These are phyloP conservation scores for Gossypium bickii DNA, from an alignment of 345 rosid species.

Conservation along the genomic window DNA sequence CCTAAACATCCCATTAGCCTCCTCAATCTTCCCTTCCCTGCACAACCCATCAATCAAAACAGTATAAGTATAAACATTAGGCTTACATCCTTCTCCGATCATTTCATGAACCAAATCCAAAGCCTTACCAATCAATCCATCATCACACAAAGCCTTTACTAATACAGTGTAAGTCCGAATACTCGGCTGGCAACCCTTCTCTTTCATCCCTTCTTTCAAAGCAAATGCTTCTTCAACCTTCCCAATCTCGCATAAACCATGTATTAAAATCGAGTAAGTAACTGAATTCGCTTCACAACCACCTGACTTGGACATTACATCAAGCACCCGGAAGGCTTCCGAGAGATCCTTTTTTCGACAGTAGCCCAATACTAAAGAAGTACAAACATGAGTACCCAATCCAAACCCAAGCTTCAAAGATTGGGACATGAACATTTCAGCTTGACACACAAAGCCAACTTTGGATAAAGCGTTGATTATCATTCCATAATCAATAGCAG, in stretches of 20 bases:
- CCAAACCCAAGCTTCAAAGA: conserved; percentile 37
- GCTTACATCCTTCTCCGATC: conserved; percentile 37
- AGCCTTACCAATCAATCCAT: conserved; percentile 36
- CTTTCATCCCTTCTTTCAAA: conserved; percentile 36
- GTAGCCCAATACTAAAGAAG: conserved; percentile 41
- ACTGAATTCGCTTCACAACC: conserved; percentile 42
- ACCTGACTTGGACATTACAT: conserved; percentile 34
- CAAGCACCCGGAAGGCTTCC: conserved; percentile 41
- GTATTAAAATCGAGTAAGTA: conserved; percentile 37
- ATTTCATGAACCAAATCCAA: conserved; percentile 39
- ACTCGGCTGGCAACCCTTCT: conserved; percentile 42
- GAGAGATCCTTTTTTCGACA: conserved; percentile 26
- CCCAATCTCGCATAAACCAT: conserved; percentile 41
- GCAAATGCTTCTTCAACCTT: conserved; percentile 43
- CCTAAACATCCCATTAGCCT: conserved; percentile 38
- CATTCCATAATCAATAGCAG: conserved; percentile 37
- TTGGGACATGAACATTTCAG: conserved; percentile 42
- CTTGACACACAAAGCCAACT: conserved; percentile 35
- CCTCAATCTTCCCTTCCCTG: conserved; percentile 40
- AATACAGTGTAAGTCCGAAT: conserved; percentile 41
- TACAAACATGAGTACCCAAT: conserved; percentile 39
- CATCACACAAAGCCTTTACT: conserved; percentile 41
- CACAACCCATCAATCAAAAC: conserved; percentile 45
- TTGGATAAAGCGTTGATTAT: conserved; percentile 44
- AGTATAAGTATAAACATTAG: conserved; percentile 40